phyloP scores from a whole-genome alignment of 352 stramenopile species.

The Albugo candida region DNA sequence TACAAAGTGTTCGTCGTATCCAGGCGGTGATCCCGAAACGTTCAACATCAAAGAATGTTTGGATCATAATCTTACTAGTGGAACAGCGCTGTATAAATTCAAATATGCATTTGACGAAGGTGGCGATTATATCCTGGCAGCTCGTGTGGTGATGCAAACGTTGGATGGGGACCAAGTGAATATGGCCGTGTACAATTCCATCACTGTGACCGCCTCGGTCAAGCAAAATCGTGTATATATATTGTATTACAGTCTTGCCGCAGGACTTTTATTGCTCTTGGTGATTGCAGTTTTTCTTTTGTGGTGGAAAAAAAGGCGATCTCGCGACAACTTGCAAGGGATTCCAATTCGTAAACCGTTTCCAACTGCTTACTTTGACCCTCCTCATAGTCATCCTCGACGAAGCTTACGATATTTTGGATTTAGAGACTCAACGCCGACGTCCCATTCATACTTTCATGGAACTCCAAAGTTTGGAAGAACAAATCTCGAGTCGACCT shows the following conservation, averaged over 20 bases:
- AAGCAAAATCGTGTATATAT: constrained; percentile 29
- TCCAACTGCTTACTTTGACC: constrained; percentile 2
- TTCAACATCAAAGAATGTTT: constrained; percentile 25
- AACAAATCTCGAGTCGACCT: too few relatives aligned
- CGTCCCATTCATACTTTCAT: too few relatives aligned
- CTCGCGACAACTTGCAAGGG: constrained; percentile 36
- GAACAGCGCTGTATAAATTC: constrained; percentile 25
- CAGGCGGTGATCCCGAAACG: constrained; percentile 28
- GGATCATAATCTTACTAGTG: constrained; percentile 43
- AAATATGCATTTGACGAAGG: constrained; percentile 34
- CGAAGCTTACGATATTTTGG: too few relatives aligned
- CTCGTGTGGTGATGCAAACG: constrained; percentile 45
- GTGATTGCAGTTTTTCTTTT: constrained; percentile 43
- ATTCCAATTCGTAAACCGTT: constrained; percentile 53
- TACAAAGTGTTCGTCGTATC: constrained; percentile 49
- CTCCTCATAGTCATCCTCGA: too few relatives aligned
- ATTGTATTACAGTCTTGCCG: constrained; percentile 49
- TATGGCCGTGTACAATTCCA: constrained; percentile 61
- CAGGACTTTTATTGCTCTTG: constrained; percentile 42
- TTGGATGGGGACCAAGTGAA: constrained; percentile 52
- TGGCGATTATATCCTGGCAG: constrained; percentile 47
- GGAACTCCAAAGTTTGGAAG: too few relatives aligned
- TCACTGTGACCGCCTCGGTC: constrained; percentile 29
- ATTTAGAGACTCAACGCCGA: too few relatives aligned
- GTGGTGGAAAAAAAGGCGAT: constrained; percentile 31